Evolutionary conservation across 768 basidiomycete species (phyloP), one percentile per base, ranked within the genome.

Genomic region (Agaricus sinodeliciosus): DNA sequence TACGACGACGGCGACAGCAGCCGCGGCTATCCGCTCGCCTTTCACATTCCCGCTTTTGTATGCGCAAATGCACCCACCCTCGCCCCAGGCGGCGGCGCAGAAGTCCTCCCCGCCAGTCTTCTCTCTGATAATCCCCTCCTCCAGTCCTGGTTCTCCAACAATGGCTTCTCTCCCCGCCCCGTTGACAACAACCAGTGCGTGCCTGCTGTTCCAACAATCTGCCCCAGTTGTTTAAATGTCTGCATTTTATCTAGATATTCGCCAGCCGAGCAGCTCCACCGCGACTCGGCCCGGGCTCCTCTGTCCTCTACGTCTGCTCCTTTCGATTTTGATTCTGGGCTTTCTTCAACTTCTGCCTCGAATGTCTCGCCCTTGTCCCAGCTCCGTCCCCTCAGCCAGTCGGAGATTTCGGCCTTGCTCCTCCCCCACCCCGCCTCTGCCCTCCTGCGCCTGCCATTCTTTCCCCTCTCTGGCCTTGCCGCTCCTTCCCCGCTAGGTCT

Each of bases 41-140:
- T 44, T 68, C 82, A 85, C 65, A 71, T 89, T 35, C 87, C 86
- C 3, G 72, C 77, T 25, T 87, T 84, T 63, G 76, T 88, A 67
- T 70, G 79, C 59, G 67, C 66, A 55, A 76, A 75, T 3, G 72
- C 77, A 0, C 84, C 87, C 25, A 75, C 77, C 1, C 74, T 89
- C 18, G 84, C 83, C 1, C 80, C 75, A 1, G 86, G 85, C 18
- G 87, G 86, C 19, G 86, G 88, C 34, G 86, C 83, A 9, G 88
- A 89, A 65, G 80, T 85, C 12, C 62, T 88, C n/a, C 79, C 84
- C 9, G 67, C 69, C 3, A 73, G 73, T 36, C 65, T 75, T 53
- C 57, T 67, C 26, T 55, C 64, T 62, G 65, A 70, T 35, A 66
- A 34, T 18, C 43, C 36, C 1, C 13, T 52, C 25, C 43, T 43